Conservation (phyloP, 805 yeast genomes). For the Saturnispora silvae region DNA sequence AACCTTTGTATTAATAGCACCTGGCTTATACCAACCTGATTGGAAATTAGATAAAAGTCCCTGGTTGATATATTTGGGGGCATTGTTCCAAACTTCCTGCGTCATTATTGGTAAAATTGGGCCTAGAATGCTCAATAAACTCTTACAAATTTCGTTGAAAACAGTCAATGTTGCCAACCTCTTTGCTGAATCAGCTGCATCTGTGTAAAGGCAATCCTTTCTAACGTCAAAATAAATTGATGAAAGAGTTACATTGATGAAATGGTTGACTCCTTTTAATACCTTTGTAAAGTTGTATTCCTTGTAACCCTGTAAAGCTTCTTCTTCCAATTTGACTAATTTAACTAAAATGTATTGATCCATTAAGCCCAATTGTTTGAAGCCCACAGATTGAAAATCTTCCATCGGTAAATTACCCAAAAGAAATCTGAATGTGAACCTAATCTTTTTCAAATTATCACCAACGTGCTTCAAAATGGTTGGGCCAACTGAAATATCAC, state of each 20-base stretch:
- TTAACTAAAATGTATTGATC: conserved; percentile 59
- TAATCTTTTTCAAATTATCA: conserved; percentile 68
- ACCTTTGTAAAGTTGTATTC: conserved; percentile 59
- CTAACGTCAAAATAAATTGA: conserved; percentile 78
- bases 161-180: conserved; percentile 60
- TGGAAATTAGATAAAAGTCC: conserved; percentile 35
- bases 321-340: conserved; percentile 36
- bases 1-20: conserved; percentile 16
- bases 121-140: conserved; percentile 56
- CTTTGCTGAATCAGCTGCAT: conserved; percentile 32
- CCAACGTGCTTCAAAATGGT: conserved; percentile 64
- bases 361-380: conserved; percentile 30
- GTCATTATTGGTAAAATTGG: conserved; percentile 79
- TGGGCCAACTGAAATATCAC: conserved; percentile 68
- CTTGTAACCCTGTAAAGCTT: conserved; percentile 36
- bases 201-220: conserved; percentile 81
- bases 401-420: conserved; percentile 54
- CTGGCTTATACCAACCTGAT: conserved; percentile 29
- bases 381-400: conserved; percentile 24
- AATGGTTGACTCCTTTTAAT: conserved; percentile 55
- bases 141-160: conserved; percentile 43
- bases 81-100: conserved; percentile 77
- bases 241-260: conserved; percentile 67
- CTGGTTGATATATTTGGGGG: conserved; percentile 27
- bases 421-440: conserved; percentile 71